Evolutionary conservation across 1,284 basidiomycete genomes (phyloP).

Genomic region (Cutaneotrichosporon sp.): DNA sequence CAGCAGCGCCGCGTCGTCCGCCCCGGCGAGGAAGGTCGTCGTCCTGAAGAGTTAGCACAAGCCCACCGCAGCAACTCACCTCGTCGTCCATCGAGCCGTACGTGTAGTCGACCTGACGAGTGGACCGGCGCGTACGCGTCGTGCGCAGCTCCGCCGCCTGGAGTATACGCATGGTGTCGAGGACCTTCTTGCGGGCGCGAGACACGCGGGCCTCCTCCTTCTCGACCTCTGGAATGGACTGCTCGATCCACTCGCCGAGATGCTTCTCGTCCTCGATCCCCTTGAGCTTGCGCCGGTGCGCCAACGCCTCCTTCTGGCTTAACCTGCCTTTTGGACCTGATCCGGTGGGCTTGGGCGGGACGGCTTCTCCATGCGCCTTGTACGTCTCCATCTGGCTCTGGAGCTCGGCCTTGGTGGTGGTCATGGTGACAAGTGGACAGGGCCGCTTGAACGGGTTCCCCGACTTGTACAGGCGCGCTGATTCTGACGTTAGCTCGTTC

Average conservation of each 20-base stretch:
- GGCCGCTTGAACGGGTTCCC: slow-evolving; percentile 54
- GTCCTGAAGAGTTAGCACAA: slow-evolving; percentile 12
- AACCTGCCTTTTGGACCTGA: slow-evolving; percentile 31
- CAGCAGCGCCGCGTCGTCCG: slow-evolving; percentile 8
- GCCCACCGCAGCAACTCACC: not conserved
- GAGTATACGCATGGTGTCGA: slow-evolving; percentile 10
- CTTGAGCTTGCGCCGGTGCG: slow-evolving; percentile 28
- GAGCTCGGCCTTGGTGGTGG: slow-evolving; percentile 36
- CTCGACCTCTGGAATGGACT: slow-evolving; percentile 39
- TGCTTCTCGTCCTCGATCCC: slow-evolving; percentile 39
- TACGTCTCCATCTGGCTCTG: slow-evolving; percentile 28
- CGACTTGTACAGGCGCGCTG: slow-evolving; percentile 47
- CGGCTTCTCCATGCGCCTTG: slow-evolving; percentile 25
- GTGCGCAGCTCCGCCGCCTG: slow-evolving; percentile 41
- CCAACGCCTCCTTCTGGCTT: slow-evolving; percentile 20
- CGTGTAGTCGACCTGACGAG: slow-evolving; percentile 45
- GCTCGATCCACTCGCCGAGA: slow-evolving; percentile 35
- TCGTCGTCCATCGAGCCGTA: slow-evolving; percentile 34
- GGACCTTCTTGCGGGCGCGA: slow-evolving; percentile 14
- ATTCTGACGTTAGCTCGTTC: slow-evolving; percentile 29
- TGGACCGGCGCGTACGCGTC: slow-evolving; percentile 43
- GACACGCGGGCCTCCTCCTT: slow-evolving; percentile 39
- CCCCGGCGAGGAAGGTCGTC: slow-evolving; percentile 18
- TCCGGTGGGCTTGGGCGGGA: slow-evolving; percentile 15
- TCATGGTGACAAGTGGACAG: slow-evolving; percentile 42